Conservation (phyloP, 2,329 filamentous ascomycete species). For the Diatrype stigma region DNA sequence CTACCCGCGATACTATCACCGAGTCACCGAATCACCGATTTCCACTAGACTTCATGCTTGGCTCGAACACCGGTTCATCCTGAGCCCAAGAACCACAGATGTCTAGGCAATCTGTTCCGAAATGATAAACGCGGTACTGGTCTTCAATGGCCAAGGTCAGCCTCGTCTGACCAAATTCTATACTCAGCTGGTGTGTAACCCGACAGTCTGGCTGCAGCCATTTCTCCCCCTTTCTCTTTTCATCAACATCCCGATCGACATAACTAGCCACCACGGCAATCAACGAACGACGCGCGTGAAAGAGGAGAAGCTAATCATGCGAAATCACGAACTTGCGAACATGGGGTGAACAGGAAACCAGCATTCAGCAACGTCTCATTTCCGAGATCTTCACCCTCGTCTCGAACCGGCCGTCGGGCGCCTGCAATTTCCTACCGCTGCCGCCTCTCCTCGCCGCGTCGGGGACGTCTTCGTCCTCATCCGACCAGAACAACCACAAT, state of each 20-base stretch:
- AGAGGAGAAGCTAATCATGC: constrained; percentile 2
- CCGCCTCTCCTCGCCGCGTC: constrained; percentile 62
- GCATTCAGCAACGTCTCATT: constrained; percentile 93
- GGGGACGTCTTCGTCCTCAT: constrained; percentile 58
- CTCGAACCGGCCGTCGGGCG: constrained; percentile 81
- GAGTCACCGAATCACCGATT: too few species aligned
- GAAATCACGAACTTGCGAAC: not conserved
- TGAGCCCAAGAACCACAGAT: not conserved
- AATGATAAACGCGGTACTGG: constrained; percentile 98
- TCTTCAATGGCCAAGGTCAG: constrained; percentile 98
- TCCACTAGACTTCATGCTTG: not conserved
- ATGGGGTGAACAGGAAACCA: constrained; percentile 69
- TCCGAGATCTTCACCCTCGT: constrained; percentile 97
- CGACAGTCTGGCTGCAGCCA: not conserved
- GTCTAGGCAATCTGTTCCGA: constrained; percentile 17
- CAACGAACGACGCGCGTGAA: too few species aligned
- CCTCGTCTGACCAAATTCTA: constrained; percentile 98
- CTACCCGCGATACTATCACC: too few species aligned
- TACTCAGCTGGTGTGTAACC: constrained; percentile 79
- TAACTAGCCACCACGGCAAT: too few species aligned
- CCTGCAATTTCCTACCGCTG: constrained; percentile 93
- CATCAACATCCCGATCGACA: constrained; percentile 1
- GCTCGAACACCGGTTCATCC: not conserved
- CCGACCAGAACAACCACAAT: constrained; percentile 68
- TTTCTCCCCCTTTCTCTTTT: constrained; percentile 8